Evolutionary conservation across 805 yeast genomes (phyloP).

Genomic region (Blastobotrys muscicola): DNA sequence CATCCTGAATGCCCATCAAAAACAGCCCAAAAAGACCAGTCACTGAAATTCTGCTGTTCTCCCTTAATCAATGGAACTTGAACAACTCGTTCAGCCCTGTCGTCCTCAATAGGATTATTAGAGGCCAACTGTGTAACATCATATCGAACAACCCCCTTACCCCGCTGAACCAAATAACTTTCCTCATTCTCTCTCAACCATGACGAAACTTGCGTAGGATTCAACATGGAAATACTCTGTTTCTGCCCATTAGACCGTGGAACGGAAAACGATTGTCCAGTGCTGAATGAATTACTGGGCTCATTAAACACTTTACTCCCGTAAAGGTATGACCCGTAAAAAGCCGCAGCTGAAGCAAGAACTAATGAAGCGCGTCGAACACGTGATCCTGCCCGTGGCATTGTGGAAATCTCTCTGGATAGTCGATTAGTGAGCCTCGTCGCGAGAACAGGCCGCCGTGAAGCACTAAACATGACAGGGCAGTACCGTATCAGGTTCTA

Average conservation of each 20-base stretch:
- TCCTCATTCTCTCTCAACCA: slow-evolving; percentile 68
- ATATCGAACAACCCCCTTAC: slow-evolving; percentile 79
- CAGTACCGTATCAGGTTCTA: too few species aligned
- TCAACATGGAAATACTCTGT: slow-evolving; percentile 6
- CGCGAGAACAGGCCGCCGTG: too few species aligned
- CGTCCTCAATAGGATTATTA: slow-evolving; percentile 92
- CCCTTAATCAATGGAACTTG: slow-evolving; percentile 41
- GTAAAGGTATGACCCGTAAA: too few species aligned
- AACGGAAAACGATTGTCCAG: background rate
- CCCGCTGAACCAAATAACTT: slow-evolving; percentile 68
- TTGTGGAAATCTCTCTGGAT: too few species aligned
- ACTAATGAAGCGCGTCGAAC: too few species aligned
- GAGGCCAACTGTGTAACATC: slow-evolving; percentile 86
- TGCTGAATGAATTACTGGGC: background rate
- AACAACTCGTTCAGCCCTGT: slow-evolving; percentile 69
- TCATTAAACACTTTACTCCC: too few species aligned
- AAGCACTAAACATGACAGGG: too few species aligned
- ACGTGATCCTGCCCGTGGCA: too few species aligned
- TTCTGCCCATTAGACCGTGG: background rate
- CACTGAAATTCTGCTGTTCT: slow-evolving; percentile 27
- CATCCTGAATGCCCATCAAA: slow-evolving; percentile 98
- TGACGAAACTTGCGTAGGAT: slow-evolving; percentile 54
- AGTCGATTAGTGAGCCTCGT: too few species aligned
- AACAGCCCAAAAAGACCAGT: slow-evolving; percentile 92
- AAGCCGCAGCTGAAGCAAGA: too few species aligned